Evolutionary conservation across 2,329 filamentous ascomycete species (phyloP), one percentile per base, ranked within the genome.

Genomic region (Stemphylium vesicarium): DNA sequence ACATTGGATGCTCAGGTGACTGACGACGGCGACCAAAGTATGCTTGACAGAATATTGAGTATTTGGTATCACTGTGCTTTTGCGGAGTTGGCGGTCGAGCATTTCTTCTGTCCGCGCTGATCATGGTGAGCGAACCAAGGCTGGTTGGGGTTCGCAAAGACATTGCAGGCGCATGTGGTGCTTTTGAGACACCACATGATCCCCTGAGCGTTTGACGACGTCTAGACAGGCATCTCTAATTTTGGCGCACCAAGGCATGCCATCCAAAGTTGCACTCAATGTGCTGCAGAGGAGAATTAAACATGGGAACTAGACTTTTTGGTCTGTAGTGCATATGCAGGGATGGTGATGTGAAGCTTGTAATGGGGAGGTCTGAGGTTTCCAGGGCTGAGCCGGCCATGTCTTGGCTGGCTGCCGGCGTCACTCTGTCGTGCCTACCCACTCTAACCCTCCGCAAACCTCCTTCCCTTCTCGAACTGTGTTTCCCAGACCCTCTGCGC

Each of bases 141-240:
- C 51, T 29, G 32, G 33, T 38, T 54, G 51, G 51, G 24, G 32
- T 38, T 50, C 24, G 39, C 39, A 24, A 35, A 40, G 52, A 40
- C 20, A 33, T 22, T 37, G 31, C 40, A 39, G 32, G 41, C 39
- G 24, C 39, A 50, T 44, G 52, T 50, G 38, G 47, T 48, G 26
- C 26, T 40, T 31, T 50, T 58, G 58, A 57, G 58, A 60, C 58
- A 55, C 38, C 48, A 42, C 44, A 38, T 54, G 54, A 49, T 53
- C 57, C 57, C 57, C 52, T 60, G 57, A 54, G 57, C 50, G 65
- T 69, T 68, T 69, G 65, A 63, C 56, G 61, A 57, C 42, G 45
- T 20, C 29, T 16, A 45, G 31, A 31, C 42, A 36, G 24, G 22
- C n/a, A 12, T 15, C 24, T 59, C 63, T 67, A 67, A 61, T 56